Evolutionary conservation across 768 basidiomycete genomes (phyloP).

Genomic region (Mycena galericulata): DNA sequence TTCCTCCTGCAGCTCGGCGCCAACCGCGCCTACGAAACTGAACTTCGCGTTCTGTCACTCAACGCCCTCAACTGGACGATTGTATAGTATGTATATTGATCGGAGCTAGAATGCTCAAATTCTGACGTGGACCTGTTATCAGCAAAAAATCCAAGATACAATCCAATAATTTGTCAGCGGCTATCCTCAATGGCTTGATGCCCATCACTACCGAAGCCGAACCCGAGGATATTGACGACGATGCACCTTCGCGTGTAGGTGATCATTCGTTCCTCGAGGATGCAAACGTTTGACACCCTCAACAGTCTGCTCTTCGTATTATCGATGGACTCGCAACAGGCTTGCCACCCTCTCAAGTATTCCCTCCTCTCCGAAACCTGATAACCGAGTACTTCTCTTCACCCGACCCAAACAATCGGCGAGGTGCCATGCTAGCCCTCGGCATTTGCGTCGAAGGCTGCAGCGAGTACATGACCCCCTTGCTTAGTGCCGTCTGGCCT

Average conservation of each 20-base stretch:
- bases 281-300: constrained; percentile 6
- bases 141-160: constrained; percentile 98
- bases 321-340: constrained; percentile 93
- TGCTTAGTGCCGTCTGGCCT: constrained; percentile 94
- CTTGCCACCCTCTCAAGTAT: constrained; percentile 95
- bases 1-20: constrained; percentile 90
- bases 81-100: constrained; percentile 76
- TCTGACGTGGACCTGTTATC: constrained; percentile 27
- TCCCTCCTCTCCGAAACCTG: constrained; percentile 87
- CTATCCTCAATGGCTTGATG: constrained; percentile 92
- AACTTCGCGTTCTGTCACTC: constrained; percentile 89
- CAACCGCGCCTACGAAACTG: constrained; percentile 79
- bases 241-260: constrained; percentile 89
- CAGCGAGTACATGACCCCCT: constrained; percentile 96
- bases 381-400: constrained; percentile 90
- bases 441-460: constrained; percentile 98
- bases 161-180: constrained; percentile 81
- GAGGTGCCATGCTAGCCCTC: constrained; percentile 94
- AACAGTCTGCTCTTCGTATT: constrained; percentile 90
- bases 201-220: constrained; percentile 95
- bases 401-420: constrained; percentile 80
- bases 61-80: constrained; percentile 98
- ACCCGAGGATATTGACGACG: constrained; percentile 93
- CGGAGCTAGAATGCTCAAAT: background rate
- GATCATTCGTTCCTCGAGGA: background rate